Evolutionary conservation across 176 grass and related monocot species (phyloP).

Genomic region (Oryza punctata): DNA sequence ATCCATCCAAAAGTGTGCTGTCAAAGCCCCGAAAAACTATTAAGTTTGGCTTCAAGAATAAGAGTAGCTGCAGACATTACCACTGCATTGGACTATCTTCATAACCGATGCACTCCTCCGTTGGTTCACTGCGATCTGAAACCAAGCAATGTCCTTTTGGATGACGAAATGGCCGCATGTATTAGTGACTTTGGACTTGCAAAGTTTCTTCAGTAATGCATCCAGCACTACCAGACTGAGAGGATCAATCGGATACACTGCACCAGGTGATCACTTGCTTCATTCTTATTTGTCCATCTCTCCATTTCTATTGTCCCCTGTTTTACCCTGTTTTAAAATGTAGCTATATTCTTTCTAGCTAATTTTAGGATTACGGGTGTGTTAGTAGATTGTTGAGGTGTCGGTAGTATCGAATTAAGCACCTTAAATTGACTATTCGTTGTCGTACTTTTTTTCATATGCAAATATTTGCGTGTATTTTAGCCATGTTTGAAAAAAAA

Average conservation of each 20-base stretch:
- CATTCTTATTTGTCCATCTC: too few relatives aligned
- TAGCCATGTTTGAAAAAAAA: too few relatives aligned
- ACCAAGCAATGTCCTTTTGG: conserved; percentile 25
- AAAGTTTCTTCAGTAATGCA: neutral
- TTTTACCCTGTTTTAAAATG: too few relatives aligned
- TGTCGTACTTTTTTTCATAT: too few relatives aligned
- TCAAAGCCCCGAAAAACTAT: neutral
- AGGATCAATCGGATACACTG: conserved; percentile 24
- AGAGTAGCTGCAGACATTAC: neutral
- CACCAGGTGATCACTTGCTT: neutral
- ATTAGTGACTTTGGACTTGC: conserved; percentile 20
- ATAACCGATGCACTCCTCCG: conserved; percentile 15
- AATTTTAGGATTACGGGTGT: too few relatives aligned
- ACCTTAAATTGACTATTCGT: too few relatives aligned
- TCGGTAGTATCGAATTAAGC: too few relatives aligned
- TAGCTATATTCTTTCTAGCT: too few relatives aligned
- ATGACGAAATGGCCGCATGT: conserved; percentile 9
- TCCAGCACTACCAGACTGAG: neutral
- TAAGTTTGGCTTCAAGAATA: too few relatives aligned
- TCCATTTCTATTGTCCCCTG: too few relatives aligned
- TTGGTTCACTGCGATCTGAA: conserved; percentile 36
- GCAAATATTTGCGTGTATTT: too few relatives aligned
- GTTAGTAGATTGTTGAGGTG: too few relatives aligned
- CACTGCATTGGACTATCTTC: conserved; percentile 40
- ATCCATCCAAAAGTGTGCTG: neutral